Evolutionary conservation across 352 stramenopile species (phyloP).

Genomic region (Globisporangium canariense): DNA sequence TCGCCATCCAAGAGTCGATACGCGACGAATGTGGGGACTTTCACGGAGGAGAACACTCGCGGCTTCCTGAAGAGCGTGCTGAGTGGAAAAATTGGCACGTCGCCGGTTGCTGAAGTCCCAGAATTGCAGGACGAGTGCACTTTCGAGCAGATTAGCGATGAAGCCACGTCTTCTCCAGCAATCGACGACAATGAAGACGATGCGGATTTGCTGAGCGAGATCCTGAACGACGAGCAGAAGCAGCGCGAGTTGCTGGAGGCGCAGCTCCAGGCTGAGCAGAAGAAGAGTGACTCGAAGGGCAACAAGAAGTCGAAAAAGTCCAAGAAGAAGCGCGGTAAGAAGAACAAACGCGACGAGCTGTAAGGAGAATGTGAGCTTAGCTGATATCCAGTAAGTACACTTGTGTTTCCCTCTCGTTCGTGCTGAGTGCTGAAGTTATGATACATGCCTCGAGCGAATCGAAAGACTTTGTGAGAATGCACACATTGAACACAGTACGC

Average conservation of each 20-base stretch:
- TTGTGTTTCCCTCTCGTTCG: not conserved
- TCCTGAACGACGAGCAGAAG: conserved; percentile 63
- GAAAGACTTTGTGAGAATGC: too few relatives aligned
- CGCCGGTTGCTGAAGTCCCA: conserved; percentile 39
- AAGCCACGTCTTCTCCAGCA: too few relatives aligned
- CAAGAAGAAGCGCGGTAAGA: conserved; percentile 45
- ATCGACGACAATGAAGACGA: conserved; percentile 48
- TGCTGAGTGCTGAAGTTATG: not conserved
- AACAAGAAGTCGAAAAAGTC: conserved; percentile 39
- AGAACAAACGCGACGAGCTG: conserved; percentile 51
- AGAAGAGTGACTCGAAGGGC: conserved; percentile 13
- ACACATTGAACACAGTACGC: too few relatives aligned
- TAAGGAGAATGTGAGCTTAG: conserved; percentile 17
- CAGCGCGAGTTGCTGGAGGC: conserved; percentile 53
- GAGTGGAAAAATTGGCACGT: conserved; percentile 56
- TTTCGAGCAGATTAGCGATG: conserved; percentile 24
- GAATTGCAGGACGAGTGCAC: conserved; percentile 46
- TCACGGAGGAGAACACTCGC: conserved; percentile 53
- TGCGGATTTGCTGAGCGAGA: conserved; percentile 68
- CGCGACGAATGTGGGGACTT: conserved; percentile 63
- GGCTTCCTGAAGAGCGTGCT: conserved; percentile 68
- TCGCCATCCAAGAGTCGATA: conserved; percentile 72
- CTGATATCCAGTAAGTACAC: not conserved
- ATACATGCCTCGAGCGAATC: too few relatives aligned
- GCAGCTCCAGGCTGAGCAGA: conserved; percentile 36